These are phyloP conservation scores for Colletotrichum sp. DNA, from an alignment of 2,329 filamentous ascomycete species.

Conservation along the genomic window DNA sequence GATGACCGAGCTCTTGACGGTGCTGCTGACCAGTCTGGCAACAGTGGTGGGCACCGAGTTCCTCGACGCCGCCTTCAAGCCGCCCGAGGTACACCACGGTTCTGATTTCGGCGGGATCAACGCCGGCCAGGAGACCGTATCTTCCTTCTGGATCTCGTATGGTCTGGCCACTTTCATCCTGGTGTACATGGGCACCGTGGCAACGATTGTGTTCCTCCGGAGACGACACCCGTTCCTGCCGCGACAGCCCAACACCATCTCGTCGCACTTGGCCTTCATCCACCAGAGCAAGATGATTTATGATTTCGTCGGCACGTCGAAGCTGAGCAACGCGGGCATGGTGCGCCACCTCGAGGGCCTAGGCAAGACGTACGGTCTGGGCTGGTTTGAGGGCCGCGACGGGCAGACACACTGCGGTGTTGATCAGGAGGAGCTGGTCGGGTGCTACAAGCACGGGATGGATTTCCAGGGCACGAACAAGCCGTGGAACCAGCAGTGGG, in stretches of 20 bases:
- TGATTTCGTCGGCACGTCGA: conserved; percentile 74
- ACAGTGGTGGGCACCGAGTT: conserved; percentile 69
- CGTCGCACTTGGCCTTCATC: conserved; percentile 77
- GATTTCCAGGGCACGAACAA: conserved; percentile 53
- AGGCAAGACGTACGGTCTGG: conserved; percentile 75
- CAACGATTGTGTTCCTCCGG: conserved; percentile 63
- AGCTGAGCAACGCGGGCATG: conserved; percentile 66
- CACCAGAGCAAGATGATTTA: conserved; percentile 83
- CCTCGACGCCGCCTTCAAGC: conserved; percentile 35
- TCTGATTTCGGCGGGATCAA: conserved; percentile 38
- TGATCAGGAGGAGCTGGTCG: conserved; percentile 75
- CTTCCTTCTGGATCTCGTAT: conserved; percentile 72
- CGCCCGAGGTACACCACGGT: background rate
- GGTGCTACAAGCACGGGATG: conserved; percentile 68
- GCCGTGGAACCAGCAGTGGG: conserved; percentile 55
- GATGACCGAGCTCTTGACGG: conserved; percentile 75
- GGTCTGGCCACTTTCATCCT: conserved; percentile 67
- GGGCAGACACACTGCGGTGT: conserved; percentile 77
- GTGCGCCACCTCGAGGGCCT: conserved; percentile 60
- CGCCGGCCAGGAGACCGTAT: conserved; percentile 62
- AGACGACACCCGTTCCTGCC: conserved; percentile 76
- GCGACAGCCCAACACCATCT: conserved; percentile 79
- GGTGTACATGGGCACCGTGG: conserved; percentile 66
- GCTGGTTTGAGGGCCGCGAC: conserved; percentile 79
- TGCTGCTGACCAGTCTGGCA: conserved; percentile 70